phyloP scores from a whole-genome alignment of 768 basidiomycete species.

The Tubosaeta sp. region DNA sequence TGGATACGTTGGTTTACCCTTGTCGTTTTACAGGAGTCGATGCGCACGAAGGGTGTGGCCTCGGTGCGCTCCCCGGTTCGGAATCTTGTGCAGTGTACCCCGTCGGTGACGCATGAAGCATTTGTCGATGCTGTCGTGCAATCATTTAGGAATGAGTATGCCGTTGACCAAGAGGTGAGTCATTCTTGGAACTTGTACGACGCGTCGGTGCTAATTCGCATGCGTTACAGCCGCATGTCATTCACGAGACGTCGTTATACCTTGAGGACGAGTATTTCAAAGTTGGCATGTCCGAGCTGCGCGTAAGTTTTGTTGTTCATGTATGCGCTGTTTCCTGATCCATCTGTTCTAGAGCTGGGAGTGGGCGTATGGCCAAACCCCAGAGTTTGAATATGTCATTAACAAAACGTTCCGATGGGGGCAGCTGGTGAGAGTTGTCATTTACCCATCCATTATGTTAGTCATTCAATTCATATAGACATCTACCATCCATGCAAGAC shows the following conservation, averaged over 20 bases:
- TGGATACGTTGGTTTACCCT: background rate
- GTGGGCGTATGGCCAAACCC: conserved; percentile 91
- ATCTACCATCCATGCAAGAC: conserved; percentile 58
- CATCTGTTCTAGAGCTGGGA: conserved; percentile 70
- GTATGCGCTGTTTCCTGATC: background rate
- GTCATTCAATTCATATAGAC: conserved; percentile 5
- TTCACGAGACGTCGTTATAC: conserved; percentile 45
- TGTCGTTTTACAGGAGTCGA: conserved; percentile 52
- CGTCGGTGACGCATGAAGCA: conserved; percentile 53
- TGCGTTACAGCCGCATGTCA: conserved; percentile 34
- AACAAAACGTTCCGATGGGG: conserved; percentile 49
- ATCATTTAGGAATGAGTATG: conserved; percentile 64
- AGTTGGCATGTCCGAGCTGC: conserved; percentile 69
- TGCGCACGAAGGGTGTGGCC: conserved; percentile 81
- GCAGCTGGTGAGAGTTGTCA: conserved; percentile 33
- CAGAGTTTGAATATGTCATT: conserved; percentile 76
- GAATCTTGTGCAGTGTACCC: conserved; percentile 61
- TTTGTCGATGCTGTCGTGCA: conserved; percentile 68
- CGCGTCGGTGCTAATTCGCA: background rate
- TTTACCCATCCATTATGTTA: conserved; percentile 6
- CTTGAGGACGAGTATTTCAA: conserved; percentile 55
- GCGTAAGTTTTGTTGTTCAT: conserved; percentile 37
- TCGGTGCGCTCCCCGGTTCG: conserved; percentile 92
- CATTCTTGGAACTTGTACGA: background rate
- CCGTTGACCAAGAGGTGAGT: conserved; percentile 33